Evolutionary conservation across 2,329 filamentous ascomycete species (phyloP), one percentile per base, ranked within the genome.

Genomic region (Aspergillus tubingensis): DNA sequence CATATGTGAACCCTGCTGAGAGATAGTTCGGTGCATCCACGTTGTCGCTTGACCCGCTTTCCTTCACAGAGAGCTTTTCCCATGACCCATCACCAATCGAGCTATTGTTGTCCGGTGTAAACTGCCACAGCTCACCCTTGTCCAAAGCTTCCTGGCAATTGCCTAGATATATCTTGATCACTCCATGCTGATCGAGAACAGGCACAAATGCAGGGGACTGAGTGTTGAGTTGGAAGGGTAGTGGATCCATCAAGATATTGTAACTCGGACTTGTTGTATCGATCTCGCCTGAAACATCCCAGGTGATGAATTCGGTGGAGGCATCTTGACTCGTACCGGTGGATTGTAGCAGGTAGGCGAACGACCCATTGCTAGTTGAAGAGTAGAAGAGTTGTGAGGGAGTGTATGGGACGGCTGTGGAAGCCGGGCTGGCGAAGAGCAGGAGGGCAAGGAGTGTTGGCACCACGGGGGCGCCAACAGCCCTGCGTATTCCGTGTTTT

Each of bases 91-190:
- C 83, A 15, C 80, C 81, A 32, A 67, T 75, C 4, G 71, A 63
- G 48, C 73, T 79, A 15, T 75, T 72, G 8, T 72, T 69, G 11
- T 80, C 76, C 2, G 84, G 80, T 8, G 79, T 80, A 66, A 89
- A 93, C 21, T 80, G 85, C 91, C 91, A 96, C 58, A 96, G 70
- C 36, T 83, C 75, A 11, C 85, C 75, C 44, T 77, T 82, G 39
- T 76, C 77, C 3, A 77, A 79, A 2, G 82, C 77, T 30, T 79
- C 76, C 0, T 83, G 78, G 71, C 94, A 97, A 64, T 89, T 82
- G 2, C 94, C 93, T 0, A 88, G 82, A 58, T 92, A 89, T 1
- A 95, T 87, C 2, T 87, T 84, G 27, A 97, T 83, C 10, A 88
- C 85, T 15, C 91, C 91, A 69, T 86, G 82, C 47, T 83, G 78